Evolutionary conservation across 148 eudicot genomes (phyloP).

Genomic region (Cornus kousa): DNA sequence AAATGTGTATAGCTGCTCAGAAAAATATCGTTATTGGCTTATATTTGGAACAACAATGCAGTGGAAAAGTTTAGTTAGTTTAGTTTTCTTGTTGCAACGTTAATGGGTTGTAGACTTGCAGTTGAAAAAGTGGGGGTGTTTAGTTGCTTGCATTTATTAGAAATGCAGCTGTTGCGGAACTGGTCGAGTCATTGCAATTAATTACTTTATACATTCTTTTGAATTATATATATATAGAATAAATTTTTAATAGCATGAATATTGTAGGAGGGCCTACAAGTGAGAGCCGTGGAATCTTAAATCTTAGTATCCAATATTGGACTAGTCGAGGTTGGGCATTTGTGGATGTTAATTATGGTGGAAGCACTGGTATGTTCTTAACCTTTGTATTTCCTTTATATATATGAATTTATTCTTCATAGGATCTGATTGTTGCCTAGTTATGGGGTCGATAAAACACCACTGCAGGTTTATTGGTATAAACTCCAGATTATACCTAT

Average conservation of each 20-base stretch:
- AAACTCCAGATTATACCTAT: background rate
- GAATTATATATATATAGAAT: background rate
- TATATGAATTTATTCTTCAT: background rate
- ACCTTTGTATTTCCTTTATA: background rate
- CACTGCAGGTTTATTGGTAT: too few species aligned
- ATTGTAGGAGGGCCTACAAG: conserved; percentile 85
- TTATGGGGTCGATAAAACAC: background rate
- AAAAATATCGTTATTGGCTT: too few species aligned
- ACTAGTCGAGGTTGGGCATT: conserved; percentile 98
- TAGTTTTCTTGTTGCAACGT: too few species aligned
- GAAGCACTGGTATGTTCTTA: conserved; percentile 73
- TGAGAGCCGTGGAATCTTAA: conserved; percentile 76
- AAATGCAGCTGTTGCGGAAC: conserved; percentile 1
- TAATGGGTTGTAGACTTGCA: too few species aligned
- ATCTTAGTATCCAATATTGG: conserved; percentile 84
- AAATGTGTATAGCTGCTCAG: too few species aligned
- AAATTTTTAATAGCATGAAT: conserved; percentile 1
- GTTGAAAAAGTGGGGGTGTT: too few species aligned
- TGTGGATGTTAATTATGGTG: conserved; percentile 96
- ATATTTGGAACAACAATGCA: too few species aligned
- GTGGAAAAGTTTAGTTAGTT: too few species aligned
- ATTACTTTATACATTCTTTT: background rate
- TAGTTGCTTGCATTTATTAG: background rate
- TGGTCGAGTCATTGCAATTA: background rate
- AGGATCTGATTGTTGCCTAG: background rate